Conservation (phyloP, 1,284 basidiomycete species). For the Malassezia obtusa region DNA sequence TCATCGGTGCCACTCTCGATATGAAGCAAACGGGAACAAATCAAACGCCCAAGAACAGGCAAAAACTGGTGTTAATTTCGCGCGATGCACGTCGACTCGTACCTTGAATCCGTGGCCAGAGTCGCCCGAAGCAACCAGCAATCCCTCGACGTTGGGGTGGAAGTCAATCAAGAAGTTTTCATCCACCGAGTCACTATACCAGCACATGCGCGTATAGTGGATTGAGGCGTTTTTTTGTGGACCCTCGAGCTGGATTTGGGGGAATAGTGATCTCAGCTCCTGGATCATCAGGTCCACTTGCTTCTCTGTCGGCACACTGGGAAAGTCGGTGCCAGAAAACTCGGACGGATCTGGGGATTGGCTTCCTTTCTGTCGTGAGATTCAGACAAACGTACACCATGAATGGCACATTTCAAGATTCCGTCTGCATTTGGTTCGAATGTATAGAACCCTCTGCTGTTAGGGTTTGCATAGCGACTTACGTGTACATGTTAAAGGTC, state of each 20-base stretch:
- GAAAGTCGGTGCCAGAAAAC: constrained; percentile 16
- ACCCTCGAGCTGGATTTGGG: constrained; percentile 54
- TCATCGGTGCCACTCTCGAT: constrained; percentile 5
- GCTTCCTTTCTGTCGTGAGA: constrained; percentile 52
- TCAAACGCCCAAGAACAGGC: constrained; percentile 66
- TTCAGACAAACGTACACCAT: constrained; percentile 48
- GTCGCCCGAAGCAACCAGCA: constrained; percentile 51
- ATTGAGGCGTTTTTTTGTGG: constrained; percentile 47
- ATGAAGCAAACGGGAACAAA: constrained; percentile 58
- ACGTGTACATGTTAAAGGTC: constrained; percentile 56
- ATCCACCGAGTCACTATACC: constrained; percentile 55
- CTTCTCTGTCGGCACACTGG: constrained; percentile 1
- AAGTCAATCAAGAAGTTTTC: constrained; percentile 52
- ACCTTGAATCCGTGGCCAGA: constrained; percentile 51
- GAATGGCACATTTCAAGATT: constrained; percentile 65
- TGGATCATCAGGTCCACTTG: constrained; percentile 53
- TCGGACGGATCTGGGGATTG: constrained; percentile 50
- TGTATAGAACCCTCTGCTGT: constrained; percentile 49
- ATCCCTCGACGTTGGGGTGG: constrained; percentile 48
- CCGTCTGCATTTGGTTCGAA: constrained; percentile 60
- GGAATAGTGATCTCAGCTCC: constrained; percentile 58
- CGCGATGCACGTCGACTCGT: background rate
- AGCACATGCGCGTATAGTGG: constrained; percentile 65
- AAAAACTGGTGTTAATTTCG: constrained; percentile 55
- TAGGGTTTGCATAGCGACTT: background rate